These are phyloP conservation scores for Didymella keratinophila DNA, from an alignment of 2,329 filamentous ascomycete species.

Conservation along the genomic window DNA sequence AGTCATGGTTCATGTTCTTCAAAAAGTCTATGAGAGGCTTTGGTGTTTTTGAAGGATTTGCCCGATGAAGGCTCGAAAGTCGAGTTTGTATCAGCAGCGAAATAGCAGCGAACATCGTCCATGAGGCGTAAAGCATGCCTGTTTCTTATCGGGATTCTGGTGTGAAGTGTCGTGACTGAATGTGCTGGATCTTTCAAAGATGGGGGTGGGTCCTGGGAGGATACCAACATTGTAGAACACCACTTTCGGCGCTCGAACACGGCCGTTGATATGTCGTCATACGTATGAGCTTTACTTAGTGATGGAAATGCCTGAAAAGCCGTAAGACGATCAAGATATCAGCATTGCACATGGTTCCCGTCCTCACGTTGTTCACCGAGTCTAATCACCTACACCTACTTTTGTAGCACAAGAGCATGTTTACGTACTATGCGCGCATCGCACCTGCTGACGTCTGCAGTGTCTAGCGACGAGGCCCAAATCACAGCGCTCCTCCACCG, in stretches of 20 bases:
- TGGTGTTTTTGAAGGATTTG: too few species aligned
- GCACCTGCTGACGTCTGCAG: neutral
- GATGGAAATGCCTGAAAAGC: too few species aligned
- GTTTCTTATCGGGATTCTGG: too few species aligned
- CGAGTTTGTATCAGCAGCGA: neutral
- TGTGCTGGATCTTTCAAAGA: neutral
- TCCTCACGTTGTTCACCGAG: too few species aligned
- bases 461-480: constrained; percentile 10
- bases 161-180: neutral
- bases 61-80: neutral
- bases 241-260: neutral
- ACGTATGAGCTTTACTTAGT: too few species aligned
- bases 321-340: too few species aligned
- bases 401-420: neutral
- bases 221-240: neutral
- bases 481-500: constrained; percentile 15
- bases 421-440: neutral
- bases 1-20: too few species aligned
- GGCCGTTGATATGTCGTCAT: neutral
- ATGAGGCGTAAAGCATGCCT: neutral
- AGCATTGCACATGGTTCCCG: too few species aligned
- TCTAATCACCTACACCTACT: too few species aligned
- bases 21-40: too few species aligned
- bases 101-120: neutral
- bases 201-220: constrained; percentile 5